Evolutionary conservation across 2,329 filamentous ascomycete genomes (phyloP), one percentile per base, ranked within the genome.

Genomic region (Fusarium sp.): DNA sequence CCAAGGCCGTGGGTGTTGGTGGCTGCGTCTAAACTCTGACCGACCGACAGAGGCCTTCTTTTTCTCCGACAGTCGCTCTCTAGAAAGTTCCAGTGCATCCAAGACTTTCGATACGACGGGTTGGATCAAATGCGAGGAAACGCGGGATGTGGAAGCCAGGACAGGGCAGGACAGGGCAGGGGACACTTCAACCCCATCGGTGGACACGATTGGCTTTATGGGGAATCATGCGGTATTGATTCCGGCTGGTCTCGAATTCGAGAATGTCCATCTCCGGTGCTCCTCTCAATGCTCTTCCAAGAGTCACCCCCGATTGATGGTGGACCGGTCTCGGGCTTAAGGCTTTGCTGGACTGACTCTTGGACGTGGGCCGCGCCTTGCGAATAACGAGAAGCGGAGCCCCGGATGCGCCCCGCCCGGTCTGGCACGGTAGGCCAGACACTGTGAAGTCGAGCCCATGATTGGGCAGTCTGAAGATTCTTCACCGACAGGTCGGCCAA

Each of bases 381-480:
- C 62, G 72, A 77, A 77, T 53, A 70, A 78, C 77, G 71, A 77
- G 74, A 74, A 77, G 77, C 72, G 77, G 77, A 77, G 77, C 71
- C 68, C 64, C 69, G 51, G 56, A 60, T 46, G 46, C 51, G 46
- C 67, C 67, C 64, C 69, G 57, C 60, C 35, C n/a, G 29, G 58
- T 27, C n/a, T 68, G 49, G 44, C 55, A 58, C 59, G 12, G 66
- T 69, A 27, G 10, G 27, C 20, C 6, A 22, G 31, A 53, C 73
- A 77, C 76, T 72, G 75, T 77, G 53, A 24, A 9, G 8, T 1
- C 17, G 53, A 67, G 58, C 44, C 46, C 29, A 36, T 62, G 62
- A 72, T 72, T 74, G 68, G 73, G 16, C 60, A 44, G 5, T 12
- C 5, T 17, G 2, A 9, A 22, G 11, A 29, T 58, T 11, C 20